A percentile compares a stretch with the other conserved stretches of the same genome.
Conservation (phyloP, 768 basidiomycete genomes). For the Phaeotremella skinneri region DNA sequence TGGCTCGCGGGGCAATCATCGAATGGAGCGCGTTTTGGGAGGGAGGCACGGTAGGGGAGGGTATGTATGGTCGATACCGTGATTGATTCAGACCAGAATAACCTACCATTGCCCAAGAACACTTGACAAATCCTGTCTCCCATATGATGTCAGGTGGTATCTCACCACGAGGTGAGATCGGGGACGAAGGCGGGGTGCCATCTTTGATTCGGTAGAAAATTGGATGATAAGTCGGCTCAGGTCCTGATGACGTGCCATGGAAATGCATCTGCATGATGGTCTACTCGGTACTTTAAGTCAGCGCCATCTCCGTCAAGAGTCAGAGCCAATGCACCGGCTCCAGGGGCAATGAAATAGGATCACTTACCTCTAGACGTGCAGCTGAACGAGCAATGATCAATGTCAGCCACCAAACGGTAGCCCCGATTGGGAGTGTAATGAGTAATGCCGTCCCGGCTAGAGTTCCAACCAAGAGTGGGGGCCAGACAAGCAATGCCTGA, state of each 20-base stretch:
- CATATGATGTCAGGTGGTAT: conserved; percentile 21
- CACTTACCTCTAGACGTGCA: conserved; percentile 45
- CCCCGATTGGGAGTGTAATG: conserved; percentile 49
- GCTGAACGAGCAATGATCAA: conserved; percentile 48
- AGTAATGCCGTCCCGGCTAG: conserved; percentile 49
- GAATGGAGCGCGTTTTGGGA: no score
- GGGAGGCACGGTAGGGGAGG: neutral
- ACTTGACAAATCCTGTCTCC: conserved; percentile 50
- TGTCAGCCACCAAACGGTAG: conserved; percentile 49
- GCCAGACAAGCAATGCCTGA: conserved; percentile 49
- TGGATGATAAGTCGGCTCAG: conserved; percentile 38
- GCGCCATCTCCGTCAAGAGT: neutral
- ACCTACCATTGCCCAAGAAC: conserved; percentile 48
- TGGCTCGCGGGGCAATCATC: neutral
- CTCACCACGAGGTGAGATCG: conserved; percentile 6
- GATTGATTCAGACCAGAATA: neutral
- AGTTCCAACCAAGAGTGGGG: conserved; percentile 47
- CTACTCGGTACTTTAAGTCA: conserved; percentile 17
- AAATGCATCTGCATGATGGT: conserved; percentile 47
- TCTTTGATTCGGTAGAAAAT: conserved; percentile 47
- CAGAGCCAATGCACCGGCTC: no score
- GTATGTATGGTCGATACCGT: neutral
- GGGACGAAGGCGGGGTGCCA: conserved; percentile 12
- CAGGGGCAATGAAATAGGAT: neutral
- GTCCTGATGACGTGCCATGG: conserved; percentile 35